Evolutionary conservation across 768 basidiomycete genomes (phyloP).

Genomic region (Lyophyllum atratum): DNA sequence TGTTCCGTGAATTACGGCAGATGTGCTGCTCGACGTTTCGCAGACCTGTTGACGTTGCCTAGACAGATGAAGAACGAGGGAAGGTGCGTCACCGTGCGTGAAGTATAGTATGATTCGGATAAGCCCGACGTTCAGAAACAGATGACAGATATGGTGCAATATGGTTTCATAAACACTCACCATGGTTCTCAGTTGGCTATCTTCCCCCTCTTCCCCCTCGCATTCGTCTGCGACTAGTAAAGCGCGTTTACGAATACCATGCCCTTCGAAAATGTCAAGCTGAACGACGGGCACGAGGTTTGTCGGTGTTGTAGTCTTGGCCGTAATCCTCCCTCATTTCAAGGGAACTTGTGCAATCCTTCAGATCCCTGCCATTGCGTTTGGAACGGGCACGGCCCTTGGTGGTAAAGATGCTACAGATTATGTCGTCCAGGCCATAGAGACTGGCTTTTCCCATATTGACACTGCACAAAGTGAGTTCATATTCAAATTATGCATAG

Average conservation of each 20-base stretch:
- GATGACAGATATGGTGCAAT: too few species aligned
- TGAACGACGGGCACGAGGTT: conserved; percentile 19
- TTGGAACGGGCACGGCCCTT: conserved; percentile 15
- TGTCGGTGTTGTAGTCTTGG: background rate
- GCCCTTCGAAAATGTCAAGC: conserved; percentile 9
- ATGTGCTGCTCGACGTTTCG: too few species aligned
- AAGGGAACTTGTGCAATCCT: too few species aligned
- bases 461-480: conserved; percentile 25
- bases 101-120: too few species aligned
- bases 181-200: too few species aligned
- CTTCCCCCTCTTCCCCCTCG: too few species aligned
- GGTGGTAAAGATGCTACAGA: conserved; percentile 7
- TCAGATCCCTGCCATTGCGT: conserved; percentile 19
- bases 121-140: too few species aligned
- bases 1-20: too few species aligned
- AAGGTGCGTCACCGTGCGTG: too few species aligned
- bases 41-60: too few species aligned
- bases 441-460: conserved; percentile 20
- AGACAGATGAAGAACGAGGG: too few species aligned
- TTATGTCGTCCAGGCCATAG: conserved; percentile 15
- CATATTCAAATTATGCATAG: conserved; percentile 21
- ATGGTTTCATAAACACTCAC: too few species aligned
- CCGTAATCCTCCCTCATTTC: background rate
- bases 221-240: background rate
- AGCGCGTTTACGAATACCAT: background rate